Percentiles rank a stretch among this genome's conserved stretches.
Evolutionary conservation across 2,329 filamentous ascomycete genomes (phyloP).

Genomic region (Blumeria hordei): DNA sequence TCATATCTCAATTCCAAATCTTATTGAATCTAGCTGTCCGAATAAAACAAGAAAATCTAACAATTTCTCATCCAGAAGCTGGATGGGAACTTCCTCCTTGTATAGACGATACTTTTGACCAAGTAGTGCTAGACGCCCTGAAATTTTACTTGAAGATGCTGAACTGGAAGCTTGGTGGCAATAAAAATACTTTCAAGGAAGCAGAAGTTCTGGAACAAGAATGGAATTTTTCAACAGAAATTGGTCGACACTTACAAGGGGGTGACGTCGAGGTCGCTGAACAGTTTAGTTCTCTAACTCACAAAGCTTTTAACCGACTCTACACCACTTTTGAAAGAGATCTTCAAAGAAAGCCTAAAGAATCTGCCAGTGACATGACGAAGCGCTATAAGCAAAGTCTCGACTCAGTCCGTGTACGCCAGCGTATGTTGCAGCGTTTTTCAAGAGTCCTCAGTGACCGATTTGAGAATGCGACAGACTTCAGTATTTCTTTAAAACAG

Average conservation of each 20-base stretch:
- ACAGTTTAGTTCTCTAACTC: slow-evolving; percentile 85
- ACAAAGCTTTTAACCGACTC: slow-evolving; percentile 71
- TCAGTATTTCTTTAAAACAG: slow-evolving; percentile 53
- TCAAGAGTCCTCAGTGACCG: slow-evolving; percentile 73
- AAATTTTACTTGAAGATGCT: slow-evolving; percentile 98
- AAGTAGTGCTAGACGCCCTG: slow-evolving; percentile 71
- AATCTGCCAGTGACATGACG: slow-evolving; percentile 72
- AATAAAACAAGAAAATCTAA: slow-evolving; percentile 73
- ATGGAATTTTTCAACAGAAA: slow-evolving; percentile 91
- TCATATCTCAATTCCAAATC: slow-evolving; percentile 92
- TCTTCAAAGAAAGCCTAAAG: slow-evolving; percentile 59
- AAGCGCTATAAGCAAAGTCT: slow-evolving; percentile 90
- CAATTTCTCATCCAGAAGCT: slow-evolving; percentile 63
- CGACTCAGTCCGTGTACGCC: slow-evolving; percentile 85
- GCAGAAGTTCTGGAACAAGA: slow-evolving; percentile 92
- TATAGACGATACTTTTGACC: slow-evolving; percentile 90
- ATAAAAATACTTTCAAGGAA: slow-evolving; percentile 98
- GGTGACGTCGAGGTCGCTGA: slow-evolving; percentile 94
- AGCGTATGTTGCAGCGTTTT: slow-evolving; percentile 91
- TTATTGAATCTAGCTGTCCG: slow-evolving; percentile 73
- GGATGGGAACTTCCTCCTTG: slow-evolving; percentile 92
- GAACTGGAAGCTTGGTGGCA: slow-evolving; percentile 90
- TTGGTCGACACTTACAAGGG: slow-evolving; percentile 72
- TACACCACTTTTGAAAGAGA: slow-evolving; percentile 84
- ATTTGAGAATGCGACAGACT: slow-evolving; percentile 93